Percentiles rank a stretch among this genome's conserved stretches.
These are phyloP conservation scores for Stromatinia cepivora DNA, from an alignment of 2,329 filamentous ascomycete genomes.

Conservation along the genomic window DNA sequence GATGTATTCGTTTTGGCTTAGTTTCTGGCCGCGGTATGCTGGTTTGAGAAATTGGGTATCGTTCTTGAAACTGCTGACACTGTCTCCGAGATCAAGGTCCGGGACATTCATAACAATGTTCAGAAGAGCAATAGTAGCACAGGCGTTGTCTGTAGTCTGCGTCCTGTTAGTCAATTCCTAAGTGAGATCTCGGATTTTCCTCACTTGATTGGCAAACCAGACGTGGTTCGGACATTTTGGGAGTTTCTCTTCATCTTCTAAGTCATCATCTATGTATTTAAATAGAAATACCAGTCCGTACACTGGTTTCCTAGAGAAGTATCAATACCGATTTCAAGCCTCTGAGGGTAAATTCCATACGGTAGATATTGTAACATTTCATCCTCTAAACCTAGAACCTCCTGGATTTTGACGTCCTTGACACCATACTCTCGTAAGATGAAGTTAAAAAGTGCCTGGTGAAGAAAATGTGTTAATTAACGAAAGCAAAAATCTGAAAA, in stretches of 20 bases:
- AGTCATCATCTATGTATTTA: conserved; percentile 58
- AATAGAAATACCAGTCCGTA: conserved; percentile 90
- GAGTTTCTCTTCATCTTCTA: conserved; percentile 51
- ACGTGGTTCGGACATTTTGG: conserved; percentile 62
- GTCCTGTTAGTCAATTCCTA: conserved; percentile 3
- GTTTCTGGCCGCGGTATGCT: conserved; percentile 70
- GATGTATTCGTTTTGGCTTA: conserved; percentile 74
- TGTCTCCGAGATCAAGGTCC: conserved; percentile 65
- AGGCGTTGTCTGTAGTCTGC: conserved; percentile 78
- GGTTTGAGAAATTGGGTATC: conserved; percentile 69
- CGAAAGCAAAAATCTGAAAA: not conserved
- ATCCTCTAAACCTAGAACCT: conserved; percentile 73
- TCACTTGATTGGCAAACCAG: conserved; percentile 93
- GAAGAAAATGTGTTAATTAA: not conserved
- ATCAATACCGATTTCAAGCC: conserved; percentile 35
- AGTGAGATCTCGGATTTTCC: conserved; percentile 28
- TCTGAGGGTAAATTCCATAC: conserved; percentile 46
- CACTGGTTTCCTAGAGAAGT: conserved; percentile 61
- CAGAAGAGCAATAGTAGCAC: conserved; percentile 86
- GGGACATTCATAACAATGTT: conserved; percentile 90
- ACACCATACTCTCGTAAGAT: conserved; percentile 81
- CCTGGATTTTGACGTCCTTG: conserved; percentile 68
- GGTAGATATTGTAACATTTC: conserved; percentile 62
- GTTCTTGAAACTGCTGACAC: conserved; percentile 70
- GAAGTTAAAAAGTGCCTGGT: conserved; percentile 79